Base-by-base conservation (phyloP, 805 yeast genomes). In the Yarrowia sp. region DNA sequence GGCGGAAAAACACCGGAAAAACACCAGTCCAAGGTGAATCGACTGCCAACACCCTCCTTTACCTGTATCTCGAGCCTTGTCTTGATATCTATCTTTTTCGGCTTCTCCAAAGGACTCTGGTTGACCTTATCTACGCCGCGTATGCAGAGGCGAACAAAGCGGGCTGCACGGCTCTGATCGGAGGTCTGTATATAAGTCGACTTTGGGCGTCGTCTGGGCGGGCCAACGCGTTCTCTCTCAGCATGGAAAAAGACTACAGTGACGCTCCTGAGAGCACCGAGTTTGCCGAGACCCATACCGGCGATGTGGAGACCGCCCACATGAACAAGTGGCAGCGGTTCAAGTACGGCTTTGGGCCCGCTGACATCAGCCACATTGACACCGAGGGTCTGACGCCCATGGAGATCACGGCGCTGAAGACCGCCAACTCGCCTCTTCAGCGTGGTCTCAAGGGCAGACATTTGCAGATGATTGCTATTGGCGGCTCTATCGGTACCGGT, bases 401-500 rank as follows among this genome's bases (percentile, higher is more conserved):
- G 24, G 80, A 79, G 70, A 76, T 72, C 71, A 74, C 77, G 14
- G 77, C 79, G 42, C 72, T 75, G 34, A 77, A 78, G 44, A 72
- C 84, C 2, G 86, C 89, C 30, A 79, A 80, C 69, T 79, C 90
- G 5, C 92, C 90, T 4, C 79, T 88, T 69, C 79, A 84, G 52
- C 76, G 85, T 60, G 63, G 69, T 10, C 74, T 78, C 55, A 77
- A 77, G 68, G 73, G 73, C 4, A 73, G 81, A n/a, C 81, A 78
- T 69, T 65, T 78, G 94, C 58, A 52, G 43, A 52, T 52, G 58
- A 52, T 52, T 38, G 58, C 58, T 3, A 52, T 52, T 38, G 58
- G 58, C 19, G 58, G 58, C 64, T 88, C 94, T 65, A 88, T 91
- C 69, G 97, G 97, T 73, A 88, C 95, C 33, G 90, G 90, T 72